phyloP scores from a whole-genome alignment of 2,329 filamentous ascomycete genomes.

The Pseudopithomyces maydicus region DNA sequence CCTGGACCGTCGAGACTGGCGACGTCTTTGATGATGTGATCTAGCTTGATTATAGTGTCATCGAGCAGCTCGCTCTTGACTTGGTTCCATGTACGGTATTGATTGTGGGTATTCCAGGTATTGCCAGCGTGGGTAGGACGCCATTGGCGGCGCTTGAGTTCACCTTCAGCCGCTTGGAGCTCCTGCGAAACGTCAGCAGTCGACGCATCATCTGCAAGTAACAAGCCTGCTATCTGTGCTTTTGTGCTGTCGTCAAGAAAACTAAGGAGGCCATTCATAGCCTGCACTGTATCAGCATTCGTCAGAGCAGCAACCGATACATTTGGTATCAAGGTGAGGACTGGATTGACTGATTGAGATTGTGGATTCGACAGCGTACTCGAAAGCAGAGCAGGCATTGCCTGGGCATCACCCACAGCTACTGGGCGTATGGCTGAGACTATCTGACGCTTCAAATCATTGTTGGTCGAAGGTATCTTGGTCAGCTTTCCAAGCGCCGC shows the following conservation, averaged over 20 bases:
- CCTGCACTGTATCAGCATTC: constrained; percentile 12
- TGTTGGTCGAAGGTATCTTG: not conserved
- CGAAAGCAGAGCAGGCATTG: not conserved
- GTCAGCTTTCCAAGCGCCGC: not conserved
- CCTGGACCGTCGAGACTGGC: not conserved
- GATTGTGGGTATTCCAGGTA: not conserved
- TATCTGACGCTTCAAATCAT: not conserved
- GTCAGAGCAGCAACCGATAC: constrained; percentile 7
- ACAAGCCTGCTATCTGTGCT: constrained; percentile 8
- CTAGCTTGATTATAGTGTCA: constrained; percentile 5
- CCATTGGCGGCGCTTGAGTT: not conserved
- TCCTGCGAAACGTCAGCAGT: not conserved
- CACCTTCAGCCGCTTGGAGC: not conserved
- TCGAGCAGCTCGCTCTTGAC: not conserved
- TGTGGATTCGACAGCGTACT: not conserved
- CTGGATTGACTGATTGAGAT: not conserved
- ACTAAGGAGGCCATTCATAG: constrained; percentile 8
- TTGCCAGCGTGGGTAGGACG: not conserved
- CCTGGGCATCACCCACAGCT: not conserved
- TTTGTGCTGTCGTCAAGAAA: constrained; percentile 13
- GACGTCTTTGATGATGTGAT: not conserved
- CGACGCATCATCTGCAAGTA: not conserved
- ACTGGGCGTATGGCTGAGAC: not conserved
- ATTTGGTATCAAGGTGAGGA: not conserved
- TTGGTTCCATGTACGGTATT: not conserved